These are phyloP conservation scores for Cystobasidium sp. DNA, from an alignment of 1,284 basidiomycete species.

Conservation along the genomic window DNA sequence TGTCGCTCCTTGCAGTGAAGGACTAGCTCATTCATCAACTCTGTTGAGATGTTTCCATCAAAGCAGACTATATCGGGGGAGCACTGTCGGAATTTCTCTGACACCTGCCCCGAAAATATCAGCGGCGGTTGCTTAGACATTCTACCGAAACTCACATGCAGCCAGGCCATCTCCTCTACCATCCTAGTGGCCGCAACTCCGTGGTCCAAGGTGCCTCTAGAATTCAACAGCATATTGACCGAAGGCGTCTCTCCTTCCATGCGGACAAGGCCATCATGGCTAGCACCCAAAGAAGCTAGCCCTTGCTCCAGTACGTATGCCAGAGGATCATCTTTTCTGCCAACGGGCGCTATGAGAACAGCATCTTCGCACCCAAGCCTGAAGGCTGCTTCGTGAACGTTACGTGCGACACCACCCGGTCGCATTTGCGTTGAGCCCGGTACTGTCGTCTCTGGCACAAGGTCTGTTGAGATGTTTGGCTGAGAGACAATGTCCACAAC, in stretches of 20 bases:
- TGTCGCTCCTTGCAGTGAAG: slow-evolving; percentile 7
- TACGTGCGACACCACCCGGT: slow-evolving; percentile 89
- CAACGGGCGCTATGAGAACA: slow-evolving; percentile 60
- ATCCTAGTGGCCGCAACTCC: slow-evolving; percentile 93
- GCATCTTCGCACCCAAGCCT: slow-evolving; percentile 61
- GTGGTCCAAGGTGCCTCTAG: slow-evolving; percentile 70
- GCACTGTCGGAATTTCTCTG: slow-evolving; percentile 60
- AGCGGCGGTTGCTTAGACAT: not conserved
- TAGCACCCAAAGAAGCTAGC: slow-evolving; percentile 17
- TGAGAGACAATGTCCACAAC: slow-evolving; percentile 78
- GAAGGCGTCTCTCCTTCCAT: slow-evolving; percentile 73
- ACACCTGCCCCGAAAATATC: slow-evolving; percentile 13
- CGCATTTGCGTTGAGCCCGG: slow-evolving; percentile 76
- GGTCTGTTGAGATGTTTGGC: slow-evolving; percentile 50
- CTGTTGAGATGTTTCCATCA: slow-evolving; percentile 76
- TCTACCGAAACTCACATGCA: slow-evolving; percentile 60
- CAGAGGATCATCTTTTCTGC: slow-evolving; percentile 48
- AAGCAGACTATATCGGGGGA: slow-evolving; percentile 70
- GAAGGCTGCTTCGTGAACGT: slow-evolving; percentile 87
- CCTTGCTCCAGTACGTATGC: slow-evolving; percentile 5
- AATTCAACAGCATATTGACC: slow-evolving; percentile 81
- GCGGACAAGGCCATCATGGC: slow-evolving; percentile 32
- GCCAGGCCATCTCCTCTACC: slow-evolving; percentile 62
- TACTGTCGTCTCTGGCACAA: slow-evolving; percentile 69
- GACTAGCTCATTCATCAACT: slow-evolving; percentile 52